Evolutionary conservation across 345 rosid genomes (phyloP).

Genomic region (Syzygium aqueum): DNA sequence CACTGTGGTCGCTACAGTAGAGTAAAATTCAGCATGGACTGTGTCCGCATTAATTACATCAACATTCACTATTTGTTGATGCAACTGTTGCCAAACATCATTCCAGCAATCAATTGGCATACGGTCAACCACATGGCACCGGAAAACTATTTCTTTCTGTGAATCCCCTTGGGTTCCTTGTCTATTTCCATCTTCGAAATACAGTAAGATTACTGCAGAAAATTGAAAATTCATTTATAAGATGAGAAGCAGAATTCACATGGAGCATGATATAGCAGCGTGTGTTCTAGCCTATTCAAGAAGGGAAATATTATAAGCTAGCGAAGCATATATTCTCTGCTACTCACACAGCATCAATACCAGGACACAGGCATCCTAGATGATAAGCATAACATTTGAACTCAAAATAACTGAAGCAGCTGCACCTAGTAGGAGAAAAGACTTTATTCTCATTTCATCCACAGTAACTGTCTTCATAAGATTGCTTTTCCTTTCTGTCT

Average conservation of each 20-base stretch:
- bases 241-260: neutral
- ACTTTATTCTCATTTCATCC: neutral
- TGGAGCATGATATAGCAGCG: neutral
- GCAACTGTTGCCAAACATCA: slow-evolving; percentile 89
- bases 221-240: neutral
- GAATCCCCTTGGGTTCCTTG: slow-evolving; percentile 26
- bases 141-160: slow-evolving; percentile 53
- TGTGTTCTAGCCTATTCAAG: neutral
- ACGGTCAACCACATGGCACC: slow-evolving; percentile 77
- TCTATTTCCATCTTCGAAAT: slow-evolving; percentile 53
- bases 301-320: neutral
- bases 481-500: neutral
- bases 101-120: slow-evolving; percentile 98
- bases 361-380: neutral
- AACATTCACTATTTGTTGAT: slow-evolving; percentile 77
- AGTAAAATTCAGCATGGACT: slow-evolving; percentile 71
- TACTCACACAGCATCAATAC: neutral
- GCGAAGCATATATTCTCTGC: neutral
- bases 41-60: slow-evolving; percentile 71
- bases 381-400: neutral
- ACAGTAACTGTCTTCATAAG: neutral
- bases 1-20: slow-evolving; percentile 78
- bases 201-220: slow-evolving; percentile 72
- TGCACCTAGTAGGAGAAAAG: neutral
- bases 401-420: neutral